phyloP scores from a whole-genome alignment of 2,329 filamentous ascomycete species.

The Emmonsia crescens region DNA sequence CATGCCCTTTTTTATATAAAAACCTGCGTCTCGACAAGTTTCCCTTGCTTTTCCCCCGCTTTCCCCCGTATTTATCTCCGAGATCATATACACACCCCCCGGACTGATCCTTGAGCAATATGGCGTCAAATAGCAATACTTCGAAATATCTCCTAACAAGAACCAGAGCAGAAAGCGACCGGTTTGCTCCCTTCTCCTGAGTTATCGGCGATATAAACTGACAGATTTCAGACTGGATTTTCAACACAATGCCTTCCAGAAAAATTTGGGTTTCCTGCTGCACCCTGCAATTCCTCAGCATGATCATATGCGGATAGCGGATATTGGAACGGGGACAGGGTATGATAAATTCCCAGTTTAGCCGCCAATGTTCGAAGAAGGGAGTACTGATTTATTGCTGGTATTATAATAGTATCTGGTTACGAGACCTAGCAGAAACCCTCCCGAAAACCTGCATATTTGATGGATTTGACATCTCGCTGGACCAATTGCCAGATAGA shows the following conservation, averaged over 20 bases:
- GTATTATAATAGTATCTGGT: neutral
- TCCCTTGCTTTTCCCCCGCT: neutral
- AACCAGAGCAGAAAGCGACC: neutral
- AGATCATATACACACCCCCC: neutral
- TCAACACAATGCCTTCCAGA: neutral
- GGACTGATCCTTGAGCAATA: neutral
- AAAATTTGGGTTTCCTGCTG: neutral
- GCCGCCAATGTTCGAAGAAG: neutral
- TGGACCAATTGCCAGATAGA: neutral
- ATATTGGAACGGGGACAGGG: slow-evolving; percentile 2
- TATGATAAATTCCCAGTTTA: neutral
- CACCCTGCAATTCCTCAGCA: neutral
- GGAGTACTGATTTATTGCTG: neutral
- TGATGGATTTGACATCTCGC: slow-evolving; percentile 1
- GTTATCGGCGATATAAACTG: neutral
- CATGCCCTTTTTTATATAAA: neutral
- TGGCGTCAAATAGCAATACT: neutral
- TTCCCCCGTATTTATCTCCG: neutral
- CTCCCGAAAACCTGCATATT: neutral
- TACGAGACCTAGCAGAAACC: neutral
- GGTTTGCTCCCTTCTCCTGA: neutral
- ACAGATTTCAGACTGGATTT: neutral
- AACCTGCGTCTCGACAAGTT: neutral
- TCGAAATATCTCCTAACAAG: neutral
- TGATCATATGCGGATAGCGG: neutral